Conservation (phyloP, 2,329 filamentous ascomycete species). For the Berkeleyomyces rouxiae region DNA sequence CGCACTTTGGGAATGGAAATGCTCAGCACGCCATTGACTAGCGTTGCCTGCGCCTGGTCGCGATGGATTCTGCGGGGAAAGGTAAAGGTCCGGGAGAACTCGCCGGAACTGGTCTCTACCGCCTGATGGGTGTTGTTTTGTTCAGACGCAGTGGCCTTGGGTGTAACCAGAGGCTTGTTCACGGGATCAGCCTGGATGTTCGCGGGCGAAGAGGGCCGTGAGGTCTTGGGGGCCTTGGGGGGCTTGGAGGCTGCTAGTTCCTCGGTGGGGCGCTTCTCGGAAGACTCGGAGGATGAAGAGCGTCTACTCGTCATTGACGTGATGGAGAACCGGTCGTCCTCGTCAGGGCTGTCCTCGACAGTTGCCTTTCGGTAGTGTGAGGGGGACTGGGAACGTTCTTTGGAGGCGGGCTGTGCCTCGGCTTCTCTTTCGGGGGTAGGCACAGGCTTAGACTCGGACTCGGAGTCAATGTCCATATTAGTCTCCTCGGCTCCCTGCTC, state of each 20-base stretch:
- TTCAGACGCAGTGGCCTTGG: neutral
- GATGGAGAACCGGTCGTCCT: slow-evolving; percentile 13
- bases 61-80: slow-evolving; percentile 49
- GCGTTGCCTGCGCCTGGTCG: slow-evolving; percentile 40
- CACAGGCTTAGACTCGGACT: neutral
- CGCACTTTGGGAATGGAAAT: slow-evolving; percentile 45
- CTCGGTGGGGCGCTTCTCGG: slow-evolving; percentile 9
- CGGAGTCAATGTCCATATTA: neutral
- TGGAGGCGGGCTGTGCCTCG: slow-evolving; percentile 19
- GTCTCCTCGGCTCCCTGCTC: neutral
- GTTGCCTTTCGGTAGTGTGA: slow-evolving; percentile 36
- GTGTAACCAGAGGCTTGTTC: neutral
- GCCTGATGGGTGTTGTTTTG: slow-evolving; percentile 11
- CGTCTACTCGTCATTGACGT: slow-evolving; percentile 1
- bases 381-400: neutral
- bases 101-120: slow-evolving; percentile 43
- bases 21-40: slow-evolving; percentile 48
- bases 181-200: slow-evolving; percentile 9
- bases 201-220: neutral
- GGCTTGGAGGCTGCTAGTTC: neutral
- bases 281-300: slow-evolving; percentile 12
- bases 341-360: slow-evolving; percentile 43
- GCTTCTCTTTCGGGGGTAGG: slow-evolving; percentile 24
- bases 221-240: neutral
- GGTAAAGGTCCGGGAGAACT: slow-evolving; percentile 51